Conservation (phyloP, 2,329 filamentous ascomycete genomes). For the Ceratocystis alfenasii region DNA sequence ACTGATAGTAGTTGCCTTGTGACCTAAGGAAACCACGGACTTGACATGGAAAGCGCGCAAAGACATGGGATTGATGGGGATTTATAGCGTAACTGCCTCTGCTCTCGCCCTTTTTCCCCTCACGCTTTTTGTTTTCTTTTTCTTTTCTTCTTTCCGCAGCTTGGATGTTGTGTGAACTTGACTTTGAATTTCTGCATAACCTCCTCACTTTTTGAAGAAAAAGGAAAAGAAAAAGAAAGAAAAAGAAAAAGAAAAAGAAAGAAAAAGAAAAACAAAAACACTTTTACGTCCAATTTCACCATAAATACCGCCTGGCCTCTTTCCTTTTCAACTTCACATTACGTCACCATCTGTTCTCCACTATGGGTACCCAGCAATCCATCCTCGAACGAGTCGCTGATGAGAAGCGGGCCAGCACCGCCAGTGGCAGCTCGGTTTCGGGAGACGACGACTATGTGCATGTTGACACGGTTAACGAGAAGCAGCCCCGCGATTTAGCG, state of each 20-base stretch:
- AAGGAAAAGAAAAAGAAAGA: too few species aligned
- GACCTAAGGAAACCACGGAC: not conserved
- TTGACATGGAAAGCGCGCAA: not conserved
- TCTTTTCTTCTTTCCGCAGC: not conserved
- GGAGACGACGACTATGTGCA: slow-evolving; percentile 15
- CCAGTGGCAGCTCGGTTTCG: not conserved
- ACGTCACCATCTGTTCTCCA: not conserved
- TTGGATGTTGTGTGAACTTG: not conserved
- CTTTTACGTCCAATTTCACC: not conserved
- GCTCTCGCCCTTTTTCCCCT: not conserved
- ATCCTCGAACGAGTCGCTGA: not conserved
- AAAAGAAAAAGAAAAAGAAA: too few species aligned
- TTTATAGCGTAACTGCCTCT: not conserved
- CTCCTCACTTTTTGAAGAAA: not conserved
- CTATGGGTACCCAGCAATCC: slow-evolving; percentile 16
- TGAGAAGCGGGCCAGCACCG: not conserved
- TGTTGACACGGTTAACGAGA: slow-evolving; percentile 5
- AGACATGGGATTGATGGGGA: not conserved
- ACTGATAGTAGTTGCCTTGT: not conserved
- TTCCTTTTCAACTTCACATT: not conserved
- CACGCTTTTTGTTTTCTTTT: not conserved
- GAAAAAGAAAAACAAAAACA: too few species aligned
- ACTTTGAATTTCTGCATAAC: not conserved
- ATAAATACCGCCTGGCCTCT: not conserved
- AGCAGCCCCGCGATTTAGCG: slow-evolving; percentile 18